Evolutionary conservation across 345 rosid species (phyloP).

Genomic region (Capsella bursapastoris): DNA sequence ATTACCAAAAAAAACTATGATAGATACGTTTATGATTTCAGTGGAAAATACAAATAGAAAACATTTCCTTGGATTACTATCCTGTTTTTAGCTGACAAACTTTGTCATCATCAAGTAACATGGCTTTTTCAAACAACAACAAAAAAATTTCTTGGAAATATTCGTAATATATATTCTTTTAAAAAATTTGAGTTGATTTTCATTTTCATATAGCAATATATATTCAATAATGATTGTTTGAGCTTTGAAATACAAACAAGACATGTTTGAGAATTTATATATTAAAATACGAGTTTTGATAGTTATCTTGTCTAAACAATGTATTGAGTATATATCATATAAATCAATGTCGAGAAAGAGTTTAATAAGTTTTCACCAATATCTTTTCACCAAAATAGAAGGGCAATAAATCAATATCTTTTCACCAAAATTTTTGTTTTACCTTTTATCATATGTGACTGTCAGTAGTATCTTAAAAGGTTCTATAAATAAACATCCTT

Average conservation of each 20-base stretch:
- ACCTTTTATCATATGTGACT: slow-evolving; percentile 21
- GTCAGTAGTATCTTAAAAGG: slow-evolving; percentile 25
- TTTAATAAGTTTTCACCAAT: not conserved
- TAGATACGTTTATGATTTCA: slow-evolving; percentile 5
- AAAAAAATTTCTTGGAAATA: not conserved
- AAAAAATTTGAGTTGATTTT: not conserved
- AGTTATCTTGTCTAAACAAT: not conserved
- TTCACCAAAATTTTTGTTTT: not conserved
- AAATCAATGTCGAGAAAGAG: not conserved
- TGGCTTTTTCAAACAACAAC: not conserved
- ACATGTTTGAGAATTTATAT: not conserved
- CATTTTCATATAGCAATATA: not conserved
- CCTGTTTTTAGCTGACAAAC: slow-evolving; percentile 8
- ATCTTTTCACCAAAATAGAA: too few species aligned
- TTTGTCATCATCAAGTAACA: not conserved
- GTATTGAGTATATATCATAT: not conserved
- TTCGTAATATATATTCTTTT: not conserved
- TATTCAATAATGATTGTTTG: not conserved
- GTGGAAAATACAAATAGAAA: not conserved
- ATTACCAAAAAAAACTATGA: slow-evolving; percentile 6
- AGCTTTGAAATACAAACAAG: not conserved
- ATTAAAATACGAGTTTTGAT: not conserved
- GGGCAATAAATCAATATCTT: too few species aligned
- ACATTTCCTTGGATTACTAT: not conserved
- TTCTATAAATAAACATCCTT: slow-evolving; percentile 12